Base-by-base conservation (phyloP, 768 basidiomycete species). In the Rhodosporidiobolus sp. region DNA sequence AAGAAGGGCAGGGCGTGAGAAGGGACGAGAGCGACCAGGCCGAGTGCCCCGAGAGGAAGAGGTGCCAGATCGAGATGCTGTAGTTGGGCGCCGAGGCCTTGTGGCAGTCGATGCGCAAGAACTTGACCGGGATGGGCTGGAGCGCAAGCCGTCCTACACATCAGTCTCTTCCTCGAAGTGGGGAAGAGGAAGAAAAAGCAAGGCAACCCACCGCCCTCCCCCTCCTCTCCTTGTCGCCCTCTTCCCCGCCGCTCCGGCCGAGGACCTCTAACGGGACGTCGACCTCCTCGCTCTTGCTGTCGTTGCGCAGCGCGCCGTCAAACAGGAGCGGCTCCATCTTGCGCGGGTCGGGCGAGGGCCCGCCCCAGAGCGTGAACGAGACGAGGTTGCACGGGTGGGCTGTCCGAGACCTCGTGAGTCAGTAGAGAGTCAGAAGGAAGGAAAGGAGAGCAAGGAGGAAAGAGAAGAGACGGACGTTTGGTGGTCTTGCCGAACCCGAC, bases 351-450 rank as follows among this genome's bases (percentile, higher is more conserved):
- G 77, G 66, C 7, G 68, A 50, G 28, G 75, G 63, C 1, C 78
- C 78, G 48, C 73, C 78, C 34, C 49, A 77, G 43, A 79, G 49
- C 14, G 74, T 67, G 63, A 73, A 76, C 26, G 71, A 65, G 26
- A 58, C 30, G 38, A 77, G 67, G 60, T 76, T 79, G 72, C 78
- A 79, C 4, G 78, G 77, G 54, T 79, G 78, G 10, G 70, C 73
- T 75, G 57, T 30, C 45, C 1, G 26, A 19, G 52, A 6, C n/a
- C n/a, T n/a, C n/a, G 4, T 6, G 38, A 24, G 4, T 3, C 4
- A 9, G 11, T n/a, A 3, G 34, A n/a, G 12, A 28, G 63, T 22
- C 7, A 8, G 32, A 9, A 34, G 32, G 30, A 52, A 38, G 34
- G 38, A 24, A 30, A 34, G 12, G n/a, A n/a, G n/a, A n/a, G n/a